Conservation (phyloP, 2,329 filamentous ascomycete species). For the Colletotrichum melonis region DNA sequence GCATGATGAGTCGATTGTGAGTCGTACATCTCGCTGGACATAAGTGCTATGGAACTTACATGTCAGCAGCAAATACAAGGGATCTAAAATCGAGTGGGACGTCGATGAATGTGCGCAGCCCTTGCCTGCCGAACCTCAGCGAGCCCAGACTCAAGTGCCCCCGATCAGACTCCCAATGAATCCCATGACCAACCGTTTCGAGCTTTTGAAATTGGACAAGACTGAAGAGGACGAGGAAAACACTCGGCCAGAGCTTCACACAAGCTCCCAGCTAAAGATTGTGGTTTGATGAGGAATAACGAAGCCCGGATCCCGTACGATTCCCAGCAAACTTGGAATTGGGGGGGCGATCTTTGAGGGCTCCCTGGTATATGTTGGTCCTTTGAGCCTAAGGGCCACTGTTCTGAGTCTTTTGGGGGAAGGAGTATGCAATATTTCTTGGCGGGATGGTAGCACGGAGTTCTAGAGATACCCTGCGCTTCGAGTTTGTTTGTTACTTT, state of each 20-base stretch:
- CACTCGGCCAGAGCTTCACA: slow-evolving; percentile 16
- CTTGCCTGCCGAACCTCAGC: slow-evolving; percentile 48
- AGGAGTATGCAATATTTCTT: background rate
- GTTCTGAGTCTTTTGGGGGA: background rate
- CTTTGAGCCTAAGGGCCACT: background rate
- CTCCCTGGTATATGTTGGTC: background rate
- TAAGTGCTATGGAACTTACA: slow-evolving; percentile 36
- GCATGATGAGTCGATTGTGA: slow-evolving; percentile 75
- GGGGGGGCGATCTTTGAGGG: too few relatives aligned
- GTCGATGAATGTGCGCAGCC: slow-evolving; percentile 78
- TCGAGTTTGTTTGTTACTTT: background rate
- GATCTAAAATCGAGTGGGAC: slow-evolving; percentile 76
- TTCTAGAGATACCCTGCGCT: background rate
- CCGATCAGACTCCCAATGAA: slow-evolving; percentile 49
- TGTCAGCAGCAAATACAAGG: slow-evolving; percentile 72
- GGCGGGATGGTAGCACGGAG: background rate
- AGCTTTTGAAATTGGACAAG: slow-evolving; percentile 65
- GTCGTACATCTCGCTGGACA: slow-evolving; percentile 38
- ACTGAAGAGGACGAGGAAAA: slow-evolving; percentile 48
- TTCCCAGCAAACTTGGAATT: background rate
- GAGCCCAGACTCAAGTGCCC: slow-evolving; percentile 40
- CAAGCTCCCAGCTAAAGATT: slow-evolving; percentile 40
- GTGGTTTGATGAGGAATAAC: background rate
- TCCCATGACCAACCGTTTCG: slow-evolving; percentile 69
- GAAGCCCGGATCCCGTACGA: background rate